Evolutionary conservation across 1,139 yeast genomes (phyloP), one percentile per base, ranked within the genome.

Genomic region (Lodderomyces elongisporus): DNA sequence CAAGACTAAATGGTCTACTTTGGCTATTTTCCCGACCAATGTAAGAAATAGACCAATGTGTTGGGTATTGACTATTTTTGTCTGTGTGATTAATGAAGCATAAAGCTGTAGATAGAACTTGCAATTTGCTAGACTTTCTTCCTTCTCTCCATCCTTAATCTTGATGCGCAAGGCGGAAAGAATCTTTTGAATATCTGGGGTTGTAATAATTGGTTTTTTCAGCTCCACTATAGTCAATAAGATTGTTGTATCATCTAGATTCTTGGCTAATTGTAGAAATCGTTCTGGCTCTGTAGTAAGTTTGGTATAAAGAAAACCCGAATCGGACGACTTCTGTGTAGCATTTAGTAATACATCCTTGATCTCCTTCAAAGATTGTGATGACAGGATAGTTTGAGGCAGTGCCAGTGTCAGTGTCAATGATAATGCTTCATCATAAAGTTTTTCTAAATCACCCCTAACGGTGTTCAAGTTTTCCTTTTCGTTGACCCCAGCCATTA

Each of bases 41-140:
- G 41, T 34, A 7, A 62, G 42, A 23, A 62, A 46, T 4, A 54
- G 38, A 7, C 47, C 47, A 12, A 61, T 30, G 38, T 60, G 65
- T 15, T 48, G 47, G 6, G 53, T 50, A 30, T 47, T 46, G 4
- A 37, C 29, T 4, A 46, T 28, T 3, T 49, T 44, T 27, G 56
- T 57, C 28, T 48, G 49, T 3, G 40, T 31, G 10, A 41, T 35
- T 12, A 42, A 26, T 10, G 43, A 32, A 26, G 35, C 39, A 24
- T 42, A 42, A 7, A 41, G 16, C 2, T 32, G 30, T 24, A 54
- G 34, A 31, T 46, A 51, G n/a, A n/a, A n/a, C n/a, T n/a, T n/a
- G n/a, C n/a, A n/a, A n/a, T n/a, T n/a, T n/a, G n/a, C n/a, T n/a
- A n/a, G n/a, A 32, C 12, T 10, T 13, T 24, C 26, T 10, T 7